Evolutionary conservation across 352 stramenopile genomes (phyloP).

Genomic region (Phytophthora pluvialis): DNA sequence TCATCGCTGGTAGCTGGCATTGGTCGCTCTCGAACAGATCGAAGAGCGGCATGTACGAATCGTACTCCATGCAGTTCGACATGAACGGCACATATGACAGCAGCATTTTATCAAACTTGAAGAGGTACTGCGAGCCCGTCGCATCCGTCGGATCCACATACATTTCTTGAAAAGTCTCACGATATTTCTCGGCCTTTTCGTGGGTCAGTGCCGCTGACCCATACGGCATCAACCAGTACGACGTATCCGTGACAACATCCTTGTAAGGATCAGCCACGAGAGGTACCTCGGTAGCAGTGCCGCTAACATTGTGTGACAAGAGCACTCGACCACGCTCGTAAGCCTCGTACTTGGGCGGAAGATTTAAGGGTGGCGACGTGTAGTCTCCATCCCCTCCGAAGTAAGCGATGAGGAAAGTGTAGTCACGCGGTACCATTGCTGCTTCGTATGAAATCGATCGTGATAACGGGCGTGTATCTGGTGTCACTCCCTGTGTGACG

Average conservation of each 20-base stretch:
- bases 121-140: slow-evolving; percentile 57
- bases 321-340: slow-evolving; percentile 95
- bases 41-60: slow-evolving; percentile 95
- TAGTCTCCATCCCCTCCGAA: slow-evolving; percentile 61
- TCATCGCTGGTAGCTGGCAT: slow-evolving; percentile 89
- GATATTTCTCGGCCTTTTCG: slow-evolving; percentile 92
- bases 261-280: slow-evolving; percentile 79
- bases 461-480: slow-evolving; percentile 78
- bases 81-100: slow-evolving; percentile 97
- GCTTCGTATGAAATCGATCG: slow-evolving; percentile 88
- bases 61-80: slow-evolving; percentile 96
- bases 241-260: slow-evolving; percentile 56
- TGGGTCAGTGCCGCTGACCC: slow-evolving; percentile 78
- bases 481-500: slow-evolving; percentile 67
- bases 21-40: slow-evolving; percentile 92
- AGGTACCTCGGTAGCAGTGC: slow-evolving; percentile 46
- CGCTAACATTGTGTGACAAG: slow-evolving; percentile 93
- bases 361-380: slow-evolving; percentile 91
- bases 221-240: slow-evolving; percentile 80
- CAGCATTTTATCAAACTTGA: slow-evolving; percentile 84
- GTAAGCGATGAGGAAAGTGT: slow-evolving; percentile 93
- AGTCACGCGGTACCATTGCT: slow-evolving; percentile 76
- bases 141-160: slow-evolving; percentile 58
- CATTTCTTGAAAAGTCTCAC: slow-evolving; percentile 96
- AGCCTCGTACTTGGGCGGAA: slow-evolving; percentile 93